A percentile compares a stretch with the other conserved stretches of the same genome.
Conservation (phyloP, 345 rosid genomes). For the Carallia brachiata region DNA sequence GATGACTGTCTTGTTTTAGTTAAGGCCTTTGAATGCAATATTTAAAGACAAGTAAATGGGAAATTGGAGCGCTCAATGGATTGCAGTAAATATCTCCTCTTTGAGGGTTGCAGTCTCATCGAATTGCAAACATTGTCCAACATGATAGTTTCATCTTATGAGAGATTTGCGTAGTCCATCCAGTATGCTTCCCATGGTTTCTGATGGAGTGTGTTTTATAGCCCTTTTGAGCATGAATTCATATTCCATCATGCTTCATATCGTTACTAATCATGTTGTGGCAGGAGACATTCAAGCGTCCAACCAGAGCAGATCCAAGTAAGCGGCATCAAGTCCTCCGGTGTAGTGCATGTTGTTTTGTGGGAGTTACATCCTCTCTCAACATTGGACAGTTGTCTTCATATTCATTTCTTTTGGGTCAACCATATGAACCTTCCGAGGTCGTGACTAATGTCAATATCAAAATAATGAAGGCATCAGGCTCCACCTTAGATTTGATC, state of each 20-base stretch:
- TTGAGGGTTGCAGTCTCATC: too few relatives aligned
- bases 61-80: too few relatives aligned
- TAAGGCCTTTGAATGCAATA: too few relatives aligned
- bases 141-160: too few relatives aligned
- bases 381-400: conserved; percentile 8
- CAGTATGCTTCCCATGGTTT: too few relatives aligned
- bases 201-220: not conserved
- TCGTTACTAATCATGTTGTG: conserved; percentile 4
- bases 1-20: too few relatives aligned
- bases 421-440: not conserved
- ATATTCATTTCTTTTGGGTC: conserved; percentile 1
- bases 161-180: too few relatives aligned
- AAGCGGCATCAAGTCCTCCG: not conserved
- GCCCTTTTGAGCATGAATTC: not conserved
- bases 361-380: conserved; percentile 11
- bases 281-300: conserved; percentile 26
- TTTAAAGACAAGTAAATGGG: too few relatives aligned
- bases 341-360: conserved; percentile 7
- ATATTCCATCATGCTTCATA: not conserved
- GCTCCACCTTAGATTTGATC: conserved; percentile 21
- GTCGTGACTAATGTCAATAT: not conserved
- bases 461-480: conserved; percentile 1
- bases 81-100: too few relatives aligned
- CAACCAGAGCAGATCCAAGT: conserved; percentile 11
- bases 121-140: too few relatives aligned